Conservation (phyloP, 2,329 filamentous ascomycete species). For the Clonostachys rhizophaga region DNA sequence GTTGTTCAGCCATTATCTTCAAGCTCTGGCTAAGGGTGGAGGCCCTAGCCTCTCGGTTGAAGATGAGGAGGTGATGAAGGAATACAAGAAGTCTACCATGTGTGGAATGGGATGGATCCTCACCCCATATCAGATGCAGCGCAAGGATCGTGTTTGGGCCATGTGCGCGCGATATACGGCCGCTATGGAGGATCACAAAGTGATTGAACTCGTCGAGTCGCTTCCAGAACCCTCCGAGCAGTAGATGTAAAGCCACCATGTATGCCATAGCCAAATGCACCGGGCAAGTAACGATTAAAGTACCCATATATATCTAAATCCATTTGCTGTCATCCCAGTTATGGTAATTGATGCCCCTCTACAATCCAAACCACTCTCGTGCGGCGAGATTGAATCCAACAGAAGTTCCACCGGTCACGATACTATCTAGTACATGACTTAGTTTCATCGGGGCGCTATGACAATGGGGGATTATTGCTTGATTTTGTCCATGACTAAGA, state of each 20-base stretch:
- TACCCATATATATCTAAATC: too few relatives aligned
- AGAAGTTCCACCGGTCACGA: too few relatives aligned
- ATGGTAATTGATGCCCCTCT: too few relatives aligned
- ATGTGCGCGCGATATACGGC: constrained; percentile 26
- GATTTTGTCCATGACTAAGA: too few relatives aligned
- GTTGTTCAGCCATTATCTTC: constrained; percentile 26
- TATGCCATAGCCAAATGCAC: too few relatives aligned
- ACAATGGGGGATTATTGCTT: too few relatives aligned
- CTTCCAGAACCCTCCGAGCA: neutral
- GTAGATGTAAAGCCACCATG: neutral
- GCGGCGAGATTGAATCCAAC: too few relatives aligned
- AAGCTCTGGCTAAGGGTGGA: constrained; percentile 18
- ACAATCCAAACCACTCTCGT: too few relatives aligned
- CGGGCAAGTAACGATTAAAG: too few relatives aligned
- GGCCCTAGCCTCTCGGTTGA: constrained; percentile 23
- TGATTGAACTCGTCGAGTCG: constrained; percentile 16
- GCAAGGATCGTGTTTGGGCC: constrained; percentile 22
- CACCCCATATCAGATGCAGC: constrained; percentile 19
- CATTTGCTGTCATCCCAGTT: too few relatives aligned
- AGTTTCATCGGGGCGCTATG: too few relatives aligned
- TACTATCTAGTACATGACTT: too few relatives aligned
- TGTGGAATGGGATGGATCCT: neutral
- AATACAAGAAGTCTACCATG: constrained; percentile 8
- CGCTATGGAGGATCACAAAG: constrained; percentile 26
- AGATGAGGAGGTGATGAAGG: constrained; percentile 8